Evolutionary conservation across 2,329 filamentous ascomycete species (phyloP), one percentile per base, ranked within the genome.

Genomic region (Aureobasidium namibiae): DNA sequence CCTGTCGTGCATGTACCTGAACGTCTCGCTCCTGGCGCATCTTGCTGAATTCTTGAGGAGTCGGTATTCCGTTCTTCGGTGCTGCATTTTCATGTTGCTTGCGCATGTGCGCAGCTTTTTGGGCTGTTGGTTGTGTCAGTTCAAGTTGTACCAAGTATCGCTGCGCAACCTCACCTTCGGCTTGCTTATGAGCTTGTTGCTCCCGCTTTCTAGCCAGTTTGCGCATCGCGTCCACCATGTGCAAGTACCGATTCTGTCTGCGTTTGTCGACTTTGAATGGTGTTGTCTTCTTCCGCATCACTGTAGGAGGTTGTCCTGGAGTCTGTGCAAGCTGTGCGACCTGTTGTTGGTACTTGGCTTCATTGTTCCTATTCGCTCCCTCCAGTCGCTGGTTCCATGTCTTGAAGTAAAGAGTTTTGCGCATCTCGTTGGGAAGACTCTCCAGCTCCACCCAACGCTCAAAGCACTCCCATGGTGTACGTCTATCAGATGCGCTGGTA

Each of bases 401-500:
- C 68, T 91, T 90, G 79, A 97, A 99, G 71, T 97, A 99, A 45
- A 92, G 88, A 0, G 90, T 96, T 75, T 96, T 96, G 18, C 88
- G 86, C 87, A 97, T 95, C 64, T 99, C 94, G 11, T 87, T 84
- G 4, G 94, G 92, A 38, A 96, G 78, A 1, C 92, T 91, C 74
- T 97, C 94, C 13, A 97, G 77, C 65, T 89, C 86, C 58, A 96
- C 88, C 92, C 92, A 99, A 44, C 94, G 84, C 73, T 99, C 94
- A 67, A 99, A 99, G 70, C 94, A 99, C 75, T 99, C 94, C 94
- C 94, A 99, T 0, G 92, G 91, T 2, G 92, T 97, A 49, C 94
- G 84, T 62, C 94, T 83, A 70, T 97, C 92, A 11, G 90, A 85
- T 1, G 90, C 90, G 21, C 92, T 92, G n/a, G 85, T 82, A 68